Percentiles rank a stretch among this genome's conserved stretches.
phyloP scores from a whole-genome alignment of 1,284 basidiomycete genomes.

The Leccinum fuscescens region DNA sequence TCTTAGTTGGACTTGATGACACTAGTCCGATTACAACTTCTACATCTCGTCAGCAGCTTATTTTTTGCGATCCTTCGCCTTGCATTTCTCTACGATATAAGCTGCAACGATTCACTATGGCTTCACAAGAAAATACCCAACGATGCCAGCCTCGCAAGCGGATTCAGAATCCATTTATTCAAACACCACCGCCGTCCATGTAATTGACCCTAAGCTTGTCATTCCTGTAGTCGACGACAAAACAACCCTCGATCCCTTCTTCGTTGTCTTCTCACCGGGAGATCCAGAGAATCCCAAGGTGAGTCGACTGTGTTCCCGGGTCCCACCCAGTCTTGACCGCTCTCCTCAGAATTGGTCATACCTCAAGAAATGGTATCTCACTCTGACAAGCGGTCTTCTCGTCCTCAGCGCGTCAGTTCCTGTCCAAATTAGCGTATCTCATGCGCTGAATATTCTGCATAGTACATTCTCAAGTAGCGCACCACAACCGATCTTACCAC shows the following conservation, averaged over 20 bases:
- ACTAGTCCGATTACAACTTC: not conserved
- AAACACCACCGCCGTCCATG: constrained; percentile 16
- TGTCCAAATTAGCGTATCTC: not conserved
- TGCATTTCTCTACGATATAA: constrained; percentile 14
- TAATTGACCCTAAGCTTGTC: constrained; percentile 14
- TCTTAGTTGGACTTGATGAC: not conserved
- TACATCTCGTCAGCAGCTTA: constrained; percentile 13
- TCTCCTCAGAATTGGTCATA: constrained; percentile 54
- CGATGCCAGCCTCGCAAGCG: constrained; percentile 13
- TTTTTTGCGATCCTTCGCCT: constrained; percentile 6
- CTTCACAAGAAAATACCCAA: not conserved
- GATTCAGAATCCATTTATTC: constrained; percentile 22
- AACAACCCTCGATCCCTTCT: constrained; percentile 24
- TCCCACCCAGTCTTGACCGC: not conserved
- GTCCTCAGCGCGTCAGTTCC: constrained; percentile 62
- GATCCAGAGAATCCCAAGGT: constrained; percentile 42
- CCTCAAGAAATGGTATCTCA: constrained; percentile 63
- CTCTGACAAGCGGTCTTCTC: constrained; percentile 55
- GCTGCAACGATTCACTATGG: not conserved
- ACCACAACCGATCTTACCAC: constrained; percentile 45
- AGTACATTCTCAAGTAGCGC: constrained; percentile 66
- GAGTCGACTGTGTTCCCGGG: not conserved
- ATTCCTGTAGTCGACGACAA: not conserved
- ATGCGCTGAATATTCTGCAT: constrained; percentile 12
- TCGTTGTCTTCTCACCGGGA: constrained; percentile 32